Base-by-base conservation (phyloP, 345 rosid genomes). In the Populus deltoides region DNA sequence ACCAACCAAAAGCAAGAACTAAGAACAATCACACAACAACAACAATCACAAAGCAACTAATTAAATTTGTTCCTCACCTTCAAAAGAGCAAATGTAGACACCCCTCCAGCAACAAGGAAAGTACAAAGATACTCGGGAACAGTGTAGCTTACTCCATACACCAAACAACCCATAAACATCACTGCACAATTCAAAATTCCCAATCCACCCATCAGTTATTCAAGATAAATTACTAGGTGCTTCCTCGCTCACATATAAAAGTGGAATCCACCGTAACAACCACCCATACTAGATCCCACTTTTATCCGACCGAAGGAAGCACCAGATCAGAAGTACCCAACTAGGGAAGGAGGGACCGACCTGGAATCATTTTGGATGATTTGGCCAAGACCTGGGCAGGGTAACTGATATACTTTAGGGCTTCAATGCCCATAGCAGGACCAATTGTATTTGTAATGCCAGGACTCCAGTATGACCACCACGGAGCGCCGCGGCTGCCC, bases 311-410 rank as follows among this genome's bases (percentile, higher is more conserved):
- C 13, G 3, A 43, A 43, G 15, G 47, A 43, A 43, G 15, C 47
- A 43, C 47, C 12, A 3, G 13, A 43, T 43, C 47, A 43, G 15
- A 43, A 43, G 47, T 43, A 11, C 47, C 12, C 12, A 43, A 8
- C 47, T 3, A 43, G 47, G 47, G 12, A 11, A 12, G 47, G 41
- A 70, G 69, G 13, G 77, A 27, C 83, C 66, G 53, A 91, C 98
- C 99, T 81, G 98, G 99, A 87, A 95, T 95, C 99, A 93, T 92
- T 86, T 95, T 93, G 1, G 98, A 95, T 62, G 99, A 95, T 84
- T 95, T 95, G 53, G 97, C 98, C 72, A 95, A 76, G 73, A 95
- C 99, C 96, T 96, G 99, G 68, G 99, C 99, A 9, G 99, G 99
- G 79, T 96, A 96, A 75, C 99, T 93, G 51, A 96, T 96, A 82